Base-by-base conservation (phyloP, 2,329 filamentous ascomycete genomes). In the Nothophoma quercina region DNA sequence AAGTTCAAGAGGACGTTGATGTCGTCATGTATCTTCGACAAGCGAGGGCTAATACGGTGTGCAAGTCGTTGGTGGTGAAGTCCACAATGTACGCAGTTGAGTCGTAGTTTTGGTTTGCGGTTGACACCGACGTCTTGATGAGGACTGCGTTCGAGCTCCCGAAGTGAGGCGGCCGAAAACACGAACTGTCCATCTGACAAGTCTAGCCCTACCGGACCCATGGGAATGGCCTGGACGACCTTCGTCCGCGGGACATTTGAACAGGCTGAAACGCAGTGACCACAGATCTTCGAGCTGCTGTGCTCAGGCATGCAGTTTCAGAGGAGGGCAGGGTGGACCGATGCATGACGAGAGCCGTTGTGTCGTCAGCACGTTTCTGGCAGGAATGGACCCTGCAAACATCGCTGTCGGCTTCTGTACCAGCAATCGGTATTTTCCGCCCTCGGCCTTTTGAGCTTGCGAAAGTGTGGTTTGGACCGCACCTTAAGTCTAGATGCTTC, bases 11-110 rank as follows among this genome's bases (percentile, higher is more conserved):
- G 41, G 26, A 55, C 33, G 34, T 33, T 26, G 35, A 54, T 62
- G 60, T 62, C 62, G 58, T 63, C 62, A 66, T 63, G 32, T 21
- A 46, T 28, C 16, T 28, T 21, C 22, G 7, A 15, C 39, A 25
- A 28, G 36, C 22, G 28, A 34, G 25, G 32, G 21, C 28, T 25
- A 26, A n/a, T 12, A 16, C 10, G 33, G 23, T 23, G 23, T 23
- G 19, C 40, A 16, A 41, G 26, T 18, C n/a, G 38, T 36, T 39
- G 18, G 22, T 44, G 36, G 28, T 33, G 19, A 19, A 10, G 26
- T 33, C 16, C 16, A 28, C 19, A 26, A 12, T 21, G 35, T 19
- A 22, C 15, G 28, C 13, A 25, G 21, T 26, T 22, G 25, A 21
- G 10, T 15, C 26, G 13, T 29, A 13, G 7, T 15, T 32, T 13